Base-by-base conservation (phyloP, 352 stramenopile genomes). In the Phytophthora pisi region DNA sequence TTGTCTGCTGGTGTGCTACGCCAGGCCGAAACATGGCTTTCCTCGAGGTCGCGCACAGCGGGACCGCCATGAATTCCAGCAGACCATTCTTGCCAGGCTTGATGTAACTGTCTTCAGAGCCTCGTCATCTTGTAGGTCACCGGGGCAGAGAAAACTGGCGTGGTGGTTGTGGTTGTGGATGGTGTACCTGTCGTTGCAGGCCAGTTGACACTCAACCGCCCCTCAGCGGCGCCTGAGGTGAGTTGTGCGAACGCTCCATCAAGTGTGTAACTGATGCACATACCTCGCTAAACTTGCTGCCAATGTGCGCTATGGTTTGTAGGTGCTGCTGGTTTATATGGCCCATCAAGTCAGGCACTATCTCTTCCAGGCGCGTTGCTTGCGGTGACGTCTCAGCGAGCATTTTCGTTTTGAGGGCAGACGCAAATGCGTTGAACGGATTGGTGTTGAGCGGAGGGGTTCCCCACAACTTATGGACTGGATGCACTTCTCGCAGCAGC, bases 261-360 rank as follows among this genome's bases (percentile, higher is more conserved):
- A 46, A 51, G n/a, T 16, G 57, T 1, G 7, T 3, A 28, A 57
- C 10, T 38, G 30, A 30, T 28, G 49, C 16, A 8, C 46, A 40
- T 49, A 66, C 8, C n/a, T 59, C 58, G 23, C 13, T 46, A 24
- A 54, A 15, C 43, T 54, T 62, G 15, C 34, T 7, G 16, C 55
- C 43, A 5, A 62, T 58, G 24, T 53, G 58, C 8, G 58, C 40
- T 30, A 58, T 26, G 15, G 36, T 52, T 20, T 51, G 40, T 51
- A 40, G 8, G 8, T 64, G 34, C 13, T 66, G 36, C 40, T 66
- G 28, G 2, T 64, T 34, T 15, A 64, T 10, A 16, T 66, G 49
- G 15, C 49, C 49, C 49, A 66, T 54, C 16, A 58, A 38, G 8
- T 59, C 58, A 11, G 58, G 58, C 36, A 66, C 50, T 24, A 62